Conservation (phyloP, 495 filamentous ascomycete species). For the Neurospora sp. region DNA sequence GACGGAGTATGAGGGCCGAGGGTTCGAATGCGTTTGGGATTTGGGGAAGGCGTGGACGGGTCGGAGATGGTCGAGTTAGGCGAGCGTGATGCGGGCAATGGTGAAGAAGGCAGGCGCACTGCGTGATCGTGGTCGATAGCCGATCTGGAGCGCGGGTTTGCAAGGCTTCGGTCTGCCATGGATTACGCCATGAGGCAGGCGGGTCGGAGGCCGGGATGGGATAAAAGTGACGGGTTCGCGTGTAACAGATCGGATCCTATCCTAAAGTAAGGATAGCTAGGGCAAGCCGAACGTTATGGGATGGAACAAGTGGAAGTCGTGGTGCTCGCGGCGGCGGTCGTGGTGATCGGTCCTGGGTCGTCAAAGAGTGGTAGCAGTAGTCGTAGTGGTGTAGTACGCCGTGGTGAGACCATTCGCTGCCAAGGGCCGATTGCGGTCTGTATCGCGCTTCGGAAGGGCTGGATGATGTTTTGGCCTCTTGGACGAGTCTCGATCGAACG, state of each 20-base stretch:
- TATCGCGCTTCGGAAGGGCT: neutral
- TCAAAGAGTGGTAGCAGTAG: neutral
- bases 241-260: neutral
- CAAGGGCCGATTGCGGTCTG: neutral
- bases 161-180: conserved; percentile 48
- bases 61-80: conserved; percentile 5
- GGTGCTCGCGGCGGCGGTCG: neutral
- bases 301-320: neutral
- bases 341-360: neutral
- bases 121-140: conserved; percentile 38
- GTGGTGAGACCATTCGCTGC: neutral
- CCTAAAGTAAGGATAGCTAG: too few relatives aligned
- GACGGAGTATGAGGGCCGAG: neutral
- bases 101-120: conserved; percentile 27
- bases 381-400: neutral
- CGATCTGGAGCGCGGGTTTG: conserved; percentile 43
- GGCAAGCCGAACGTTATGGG: neutral
- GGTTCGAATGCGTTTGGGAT: neutral
- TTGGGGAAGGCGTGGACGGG: conserved; percentile 7
- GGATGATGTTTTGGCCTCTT: neutral
- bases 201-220: conserved; percentile 10
- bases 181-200: conserved; percentile 45
- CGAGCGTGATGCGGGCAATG: conserved; percentile 1
- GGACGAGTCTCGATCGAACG: neutral
- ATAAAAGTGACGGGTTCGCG: neutral